Conservation (phyloP, 2,329 filamentous ascomycete species). For the Penicillium aurantiogriseum region DNA sequence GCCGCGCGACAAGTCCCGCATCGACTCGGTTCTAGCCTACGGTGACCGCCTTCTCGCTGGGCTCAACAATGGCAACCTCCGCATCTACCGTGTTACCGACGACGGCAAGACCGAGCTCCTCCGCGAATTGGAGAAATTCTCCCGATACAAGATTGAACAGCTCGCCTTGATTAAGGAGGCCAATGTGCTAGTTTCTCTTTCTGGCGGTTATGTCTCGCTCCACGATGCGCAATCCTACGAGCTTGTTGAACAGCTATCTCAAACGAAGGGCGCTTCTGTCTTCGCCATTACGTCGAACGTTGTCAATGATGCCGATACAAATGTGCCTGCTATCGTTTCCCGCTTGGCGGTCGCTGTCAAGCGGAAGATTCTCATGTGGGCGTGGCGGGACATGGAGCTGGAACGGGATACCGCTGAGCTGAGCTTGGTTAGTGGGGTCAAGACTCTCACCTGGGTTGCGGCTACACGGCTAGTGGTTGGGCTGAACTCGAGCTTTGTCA, state of each 20-base stretch:
- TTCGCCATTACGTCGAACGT: conserved; percentile 97
- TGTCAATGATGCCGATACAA: conserved; percentile 80
- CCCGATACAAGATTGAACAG: conserved; percentile 83
- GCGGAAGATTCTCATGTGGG: conserved; percentile 84
- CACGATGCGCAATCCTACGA: conserved; percentile 85
- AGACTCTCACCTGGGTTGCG: conserved; percentile 86
- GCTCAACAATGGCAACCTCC: conserved; percentile 81
- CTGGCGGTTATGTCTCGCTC: conserved; percentile 83
- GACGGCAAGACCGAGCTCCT: conserved; percentile 72
- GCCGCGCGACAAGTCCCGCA: conserved; percentile 91
- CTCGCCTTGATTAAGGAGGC: conserved; percentile 94
- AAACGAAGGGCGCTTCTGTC: conserved; percentile 81
- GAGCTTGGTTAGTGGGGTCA: conserved; percentile 75
- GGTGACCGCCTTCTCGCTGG: conserved; percentile 91
- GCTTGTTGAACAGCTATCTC: conserved; percentile 73
- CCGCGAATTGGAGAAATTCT: conserved; percentile 92
- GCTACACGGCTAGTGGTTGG: conserved; percentile 85
- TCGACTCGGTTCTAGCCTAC: conserved; percentile 91
- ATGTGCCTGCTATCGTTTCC: conserved; percentile 90
- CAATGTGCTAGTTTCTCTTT: conserved; percentile 84
- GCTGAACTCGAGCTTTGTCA: conserved; percentile 85
- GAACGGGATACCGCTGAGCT: conserved; percentile 71
- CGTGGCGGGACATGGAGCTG: conserved; percentile 93
- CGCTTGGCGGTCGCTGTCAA: conserved; percentile 90
- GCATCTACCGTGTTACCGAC: conserved; percentile 78